A percentile compares a stretch with the other conserved stretches of the same genome.
phyloP scores from a whole-genome alignment of 164 flowering plant species.

The Taxillus chinensis region DNA sequence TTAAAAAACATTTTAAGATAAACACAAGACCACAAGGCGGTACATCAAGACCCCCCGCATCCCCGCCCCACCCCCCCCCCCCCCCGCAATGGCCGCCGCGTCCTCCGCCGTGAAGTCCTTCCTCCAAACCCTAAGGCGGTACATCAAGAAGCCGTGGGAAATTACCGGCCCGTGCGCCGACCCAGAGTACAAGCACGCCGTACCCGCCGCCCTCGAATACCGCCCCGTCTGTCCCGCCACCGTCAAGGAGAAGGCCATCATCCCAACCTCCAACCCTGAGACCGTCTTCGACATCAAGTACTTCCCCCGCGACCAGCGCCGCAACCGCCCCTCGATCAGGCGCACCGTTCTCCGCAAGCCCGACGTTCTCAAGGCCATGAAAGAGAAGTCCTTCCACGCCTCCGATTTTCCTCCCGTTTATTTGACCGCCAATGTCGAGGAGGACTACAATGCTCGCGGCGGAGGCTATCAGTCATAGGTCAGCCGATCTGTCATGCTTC shows the following conservation, averaged over 20 bases:
- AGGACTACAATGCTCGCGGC: slow-evolving; percentile 55
- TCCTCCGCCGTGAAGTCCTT: slow-evolving; percentile 27
- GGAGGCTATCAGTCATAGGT: slow-evolving; percentile 71
- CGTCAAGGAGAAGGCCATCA: slow-evolving; percentile 17
- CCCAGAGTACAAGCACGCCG: slow-evolving; percentile 65
- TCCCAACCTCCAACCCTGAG: slow-evolving; percentile 67
- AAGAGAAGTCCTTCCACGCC: slow-evolving; percentile 44
- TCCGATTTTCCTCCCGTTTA: slow-evolving; percentile 57
- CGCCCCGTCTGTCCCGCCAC: slow-evolving; percentile 68
- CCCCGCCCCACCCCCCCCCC: no score
- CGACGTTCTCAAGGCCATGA: slow-evolving; percentile 58
- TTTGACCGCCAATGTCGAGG: slow-evolving; percentile 40
- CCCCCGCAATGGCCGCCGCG: slow-evolving; percentile 15
- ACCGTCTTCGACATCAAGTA: slow-evolving; percentile 84
- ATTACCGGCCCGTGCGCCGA: slow-evolving; percentile 70
- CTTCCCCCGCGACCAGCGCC: slow-evolving; percentile 65
- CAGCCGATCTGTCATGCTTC: background rate
- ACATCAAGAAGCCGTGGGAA: slow-evolving; percentile 84
- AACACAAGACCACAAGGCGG: no score
- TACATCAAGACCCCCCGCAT: no score
- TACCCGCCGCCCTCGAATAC: slow-evolving; percentile 63
- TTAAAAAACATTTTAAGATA: no score
- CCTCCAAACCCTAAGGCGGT: slow-evolving; percentile 48
- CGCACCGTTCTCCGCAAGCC: slow-evolving; percentile 53
- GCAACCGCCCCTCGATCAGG: slow-evolving; percentile 67